Conservation (phyloP, 768 basidiomycete species). For the Auriscalpium orientale region DNA sequence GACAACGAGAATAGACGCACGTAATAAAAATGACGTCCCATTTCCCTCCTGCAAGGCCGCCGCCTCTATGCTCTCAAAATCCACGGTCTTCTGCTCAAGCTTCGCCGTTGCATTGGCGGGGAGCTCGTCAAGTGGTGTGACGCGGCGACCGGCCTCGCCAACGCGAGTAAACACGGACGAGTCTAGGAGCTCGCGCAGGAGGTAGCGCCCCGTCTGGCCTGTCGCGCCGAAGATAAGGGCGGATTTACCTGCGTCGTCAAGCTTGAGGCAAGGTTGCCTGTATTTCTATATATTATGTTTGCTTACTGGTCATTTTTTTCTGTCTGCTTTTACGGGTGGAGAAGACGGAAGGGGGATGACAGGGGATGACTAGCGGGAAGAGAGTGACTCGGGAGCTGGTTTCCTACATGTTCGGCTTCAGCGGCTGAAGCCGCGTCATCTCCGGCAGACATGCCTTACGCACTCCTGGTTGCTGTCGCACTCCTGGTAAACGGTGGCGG, state of each 20-base stretch:
- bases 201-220: conserved; percentile 53
- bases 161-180: conserved; percentile 49
- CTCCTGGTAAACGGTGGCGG: no score
- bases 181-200: conserved; percentile 54
- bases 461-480: no score
- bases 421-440: no score
- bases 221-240: conserved; percentile 71
- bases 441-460: no score
- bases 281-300: no score
- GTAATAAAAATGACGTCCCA: conserved; percentile 76
- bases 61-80: conserved; percentile 57
- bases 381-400: no score
- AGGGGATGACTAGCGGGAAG: no score
- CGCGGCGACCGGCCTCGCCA: conserved; percentile 60
- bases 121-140: conserved; percentile 39
- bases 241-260: conserved; percentile 18
- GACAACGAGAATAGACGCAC: conserved; percentile 25
- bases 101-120: conserved; percentile 39
- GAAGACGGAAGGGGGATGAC: no score
- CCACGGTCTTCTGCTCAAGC: conserved; percentile 56
- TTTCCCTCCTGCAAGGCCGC: conserved; percentile 43
- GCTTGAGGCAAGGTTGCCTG: no score
- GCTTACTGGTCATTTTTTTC: no score
- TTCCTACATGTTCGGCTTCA: no score
- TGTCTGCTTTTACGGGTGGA: no score